Evolutionary conservation across 306 rosid species (phyloP).

Genomic region (Dryas drummondii): DNA sequence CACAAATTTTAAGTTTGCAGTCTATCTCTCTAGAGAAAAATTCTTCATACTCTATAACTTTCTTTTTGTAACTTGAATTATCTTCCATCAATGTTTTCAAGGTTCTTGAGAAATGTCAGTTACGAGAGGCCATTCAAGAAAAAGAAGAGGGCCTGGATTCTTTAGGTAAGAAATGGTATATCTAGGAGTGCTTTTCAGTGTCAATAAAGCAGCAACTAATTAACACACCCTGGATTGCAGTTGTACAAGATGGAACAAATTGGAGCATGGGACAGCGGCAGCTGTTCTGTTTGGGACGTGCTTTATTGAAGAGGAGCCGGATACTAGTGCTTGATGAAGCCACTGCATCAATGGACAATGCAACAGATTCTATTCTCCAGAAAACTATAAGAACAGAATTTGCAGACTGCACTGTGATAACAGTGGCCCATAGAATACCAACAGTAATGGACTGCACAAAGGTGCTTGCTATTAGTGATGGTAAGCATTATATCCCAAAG

Average conservation of each 20-base stretch:
- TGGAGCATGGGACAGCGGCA: constrained; percentile 47
- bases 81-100: not conserved
- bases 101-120: constrained; percentile 37
- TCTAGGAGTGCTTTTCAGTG: not conserved
- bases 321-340: constrained; percentile 40
- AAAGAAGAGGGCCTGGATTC: constrained; percentile 32
- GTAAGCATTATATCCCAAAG: constrained; percentile 12
- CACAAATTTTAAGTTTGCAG: no score
- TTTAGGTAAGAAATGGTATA: constrained; percentile 18
- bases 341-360: constrained; percentile 39
- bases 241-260: constrained; percentile 34
- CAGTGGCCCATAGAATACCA: no score
- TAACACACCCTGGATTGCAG: constrained; percentile 7
- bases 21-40: no score
- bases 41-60: not conserved
- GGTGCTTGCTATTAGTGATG: constrained; percentile 32
- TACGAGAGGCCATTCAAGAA: constrained; percentile 22
- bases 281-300: constrained; percentile 36
- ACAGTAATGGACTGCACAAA: constrained; percentile 35
- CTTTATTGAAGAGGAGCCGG: constrained; percentile 33
- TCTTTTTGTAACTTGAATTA: not conserved
- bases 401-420: constrained; percentile 35
- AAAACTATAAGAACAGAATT: constrained; percentile 31
- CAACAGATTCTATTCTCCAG: constrained; percentile 32
- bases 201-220: not conserved